Conservation (phyloP, 768 basidiomycete species). For the Sarcodon sp. region DNA sequence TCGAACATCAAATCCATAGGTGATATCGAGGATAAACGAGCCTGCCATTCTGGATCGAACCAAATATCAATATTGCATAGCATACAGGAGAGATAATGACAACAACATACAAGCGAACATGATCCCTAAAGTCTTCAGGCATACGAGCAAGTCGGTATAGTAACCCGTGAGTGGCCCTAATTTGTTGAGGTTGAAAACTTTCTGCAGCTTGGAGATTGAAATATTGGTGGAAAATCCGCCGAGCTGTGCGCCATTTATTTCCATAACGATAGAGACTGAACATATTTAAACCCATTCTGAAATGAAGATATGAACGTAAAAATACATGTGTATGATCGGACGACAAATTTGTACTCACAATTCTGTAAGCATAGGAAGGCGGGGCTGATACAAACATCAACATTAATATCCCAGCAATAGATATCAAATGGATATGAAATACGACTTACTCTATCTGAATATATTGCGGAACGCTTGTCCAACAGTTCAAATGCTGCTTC, state of each 20-base stretch:
- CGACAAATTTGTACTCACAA: background rate
- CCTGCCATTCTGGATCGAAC: background rate
- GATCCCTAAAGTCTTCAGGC: slow-evolving; percentile 1
- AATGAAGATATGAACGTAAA: background rate
- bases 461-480: background rate
- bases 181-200: background rate
- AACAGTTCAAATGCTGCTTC: background rate
- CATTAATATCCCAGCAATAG: background rate
- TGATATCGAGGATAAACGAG: background rate
- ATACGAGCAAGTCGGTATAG: slow-evolving; percentile 2
- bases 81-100: background rate
- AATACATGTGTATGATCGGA: background rate
- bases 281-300: background rate
- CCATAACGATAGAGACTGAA: background rate
- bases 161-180: slow-evolving; percentile 1
- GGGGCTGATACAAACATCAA: background rate
- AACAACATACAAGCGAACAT: slow-evolving; percentile 1
- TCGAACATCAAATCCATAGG: background rate
- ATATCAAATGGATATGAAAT: background rate
- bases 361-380: background rate
- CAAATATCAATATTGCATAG: background rate
- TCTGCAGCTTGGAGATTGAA: background rate
- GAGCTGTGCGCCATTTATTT: background rate
- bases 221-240: background rate
- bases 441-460: background rate